Conservation (phyloP, 1,284 basidiomycete species). For the Cryptococcus sp. region DNA sequence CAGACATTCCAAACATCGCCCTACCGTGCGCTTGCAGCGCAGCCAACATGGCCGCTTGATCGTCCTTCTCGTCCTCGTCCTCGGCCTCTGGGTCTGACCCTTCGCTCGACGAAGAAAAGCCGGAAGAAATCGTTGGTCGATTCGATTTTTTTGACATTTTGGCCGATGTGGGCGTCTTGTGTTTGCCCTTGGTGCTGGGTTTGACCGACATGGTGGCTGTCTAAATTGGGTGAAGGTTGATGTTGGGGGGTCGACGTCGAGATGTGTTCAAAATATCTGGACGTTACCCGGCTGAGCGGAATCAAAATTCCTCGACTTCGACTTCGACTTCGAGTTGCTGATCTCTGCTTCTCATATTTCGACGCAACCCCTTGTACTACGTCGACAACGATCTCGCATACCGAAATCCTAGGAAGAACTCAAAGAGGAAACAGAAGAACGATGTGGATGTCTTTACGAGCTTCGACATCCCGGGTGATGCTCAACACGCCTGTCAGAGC, state of each 20-base stretch:
- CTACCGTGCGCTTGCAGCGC: conserved; percentile 42
- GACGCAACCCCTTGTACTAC: no score
- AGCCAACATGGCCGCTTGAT: conserved; percentile 38
- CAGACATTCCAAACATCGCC: conserved; percentile 36
- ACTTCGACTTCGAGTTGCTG: no score
- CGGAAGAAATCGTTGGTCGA: neutral
- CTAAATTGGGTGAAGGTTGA: no score
- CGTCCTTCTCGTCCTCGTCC: conserved; percentile 17
- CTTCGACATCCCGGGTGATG: conserved; percentile 19
- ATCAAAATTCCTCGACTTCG: no score
- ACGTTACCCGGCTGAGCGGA: no score
- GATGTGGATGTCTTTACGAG: conserved; percentile 25
- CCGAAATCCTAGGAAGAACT: neutral
- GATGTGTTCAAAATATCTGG: no score
- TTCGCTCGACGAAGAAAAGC: conserved; percentile 1
- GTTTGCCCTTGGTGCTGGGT: no score
- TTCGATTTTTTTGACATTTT: neutral
- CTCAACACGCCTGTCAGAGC: neutral
- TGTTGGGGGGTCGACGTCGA: no score
- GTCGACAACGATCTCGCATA: no score
- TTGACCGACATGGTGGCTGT: no score
- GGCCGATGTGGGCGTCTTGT: neutral
- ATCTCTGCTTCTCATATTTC: no score
- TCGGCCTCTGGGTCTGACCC: neutral
- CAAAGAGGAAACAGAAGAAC: neutral